Evolutionary conservation across 2,329 filamentous ascomycete species (phyloP), one percentile per base, ranked within the genome.

Genomic region (Microdochium bolleyi): DNA sequence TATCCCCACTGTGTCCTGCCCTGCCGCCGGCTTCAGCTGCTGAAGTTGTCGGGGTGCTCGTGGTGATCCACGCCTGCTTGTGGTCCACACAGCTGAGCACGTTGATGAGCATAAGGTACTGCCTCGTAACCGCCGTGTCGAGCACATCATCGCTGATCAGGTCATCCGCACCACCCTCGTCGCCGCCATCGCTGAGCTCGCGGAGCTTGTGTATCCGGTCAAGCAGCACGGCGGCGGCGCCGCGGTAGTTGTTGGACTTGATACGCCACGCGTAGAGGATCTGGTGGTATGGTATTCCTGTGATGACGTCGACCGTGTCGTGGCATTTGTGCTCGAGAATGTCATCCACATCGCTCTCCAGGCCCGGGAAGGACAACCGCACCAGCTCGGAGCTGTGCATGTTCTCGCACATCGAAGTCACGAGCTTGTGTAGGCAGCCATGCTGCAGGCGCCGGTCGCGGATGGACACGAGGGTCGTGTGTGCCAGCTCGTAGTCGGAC

Each of bases 251-350:
- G 62, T 84, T 83, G 59, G 86, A 86, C 56, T 84, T 84, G 58
- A 96, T 86, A 51, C 94, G 84, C 83, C 92, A 96, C 2, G 92
- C 85, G 67, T 96, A 96, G 49, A 97, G 81, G 53, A 96, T 87
- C 62, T 92, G 88, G 64, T 94, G 89, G 64, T 92, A 95, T 3
- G 89, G 88, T 1, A 84, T 79, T 10, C 81, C 82, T 38, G 71
- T 74, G 53, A 73, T 75, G 37, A 89, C 79, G 53, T 89, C 87
- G 46, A 82, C 74, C 34, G 85, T 83, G 53, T 82, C 80, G 57
- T 82, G 82, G 65, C 88, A 90, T 61, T 89, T 82, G 34, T 84
- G 81, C 7, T 82, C 74, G 11, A 99, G 80, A 37, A 90, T 84
- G 4, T 84, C 82, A 64, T 99, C 92, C 19, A 96, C 87, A 24